Base-by-base conservation (phyloP, 306 rosid species). In the Medicago arabica region DNA sequence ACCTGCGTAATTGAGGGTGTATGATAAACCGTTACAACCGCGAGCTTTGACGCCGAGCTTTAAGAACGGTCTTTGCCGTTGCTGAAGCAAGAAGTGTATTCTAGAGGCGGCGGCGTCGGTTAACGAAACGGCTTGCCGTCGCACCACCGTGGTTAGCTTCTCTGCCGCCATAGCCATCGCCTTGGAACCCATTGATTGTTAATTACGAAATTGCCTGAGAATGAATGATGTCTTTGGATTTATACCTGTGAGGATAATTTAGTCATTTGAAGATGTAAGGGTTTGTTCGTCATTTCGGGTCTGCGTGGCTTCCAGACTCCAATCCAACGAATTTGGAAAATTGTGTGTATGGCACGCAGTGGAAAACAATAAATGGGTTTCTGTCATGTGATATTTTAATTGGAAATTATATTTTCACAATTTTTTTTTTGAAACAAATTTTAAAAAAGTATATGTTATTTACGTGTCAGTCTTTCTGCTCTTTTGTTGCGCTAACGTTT, bases 31-130 rank as follows among this genome's bases (percentile, higher is more conserved):
- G 36, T 93, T 93, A 71, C 98, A 92, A 46, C 98, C 98, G 39
- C 98, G 97, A 47, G 98, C 93, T 87, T 92, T 95, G 76, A 95
- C 93, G 25, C 98, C 96, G 67, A 95, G 96, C 74, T 88, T 86
- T 44, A 95, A 85, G 78, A 80, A 95, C 10, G 89, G 40, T 72
- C 93, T 88, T 47, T 90, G 96, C 9, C 98, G 97, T 84, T 87
- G 93, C 79, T 87, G 81, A 0, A 95, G 87, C 13, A 92, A 78
- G 43, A 77, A 55, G 12, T 91, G 86, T 68, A 95, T 85, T 57
- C 98, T 82, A 13, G 81, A 80, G 7, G 99, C 93, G 14, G 97
- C 98, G 43, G 88, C 77, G 17, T 91, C 93, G 6, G 98, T 88
- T 36, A 93, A 21, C 65, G 79, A 63, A 44, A 93, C 88, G 14